Evolutionary conservation across 345 rosid genomes (phyloP), one percentile per base, ranked within the genome.

Genomic region (Lepidium aucheri): DNA sequence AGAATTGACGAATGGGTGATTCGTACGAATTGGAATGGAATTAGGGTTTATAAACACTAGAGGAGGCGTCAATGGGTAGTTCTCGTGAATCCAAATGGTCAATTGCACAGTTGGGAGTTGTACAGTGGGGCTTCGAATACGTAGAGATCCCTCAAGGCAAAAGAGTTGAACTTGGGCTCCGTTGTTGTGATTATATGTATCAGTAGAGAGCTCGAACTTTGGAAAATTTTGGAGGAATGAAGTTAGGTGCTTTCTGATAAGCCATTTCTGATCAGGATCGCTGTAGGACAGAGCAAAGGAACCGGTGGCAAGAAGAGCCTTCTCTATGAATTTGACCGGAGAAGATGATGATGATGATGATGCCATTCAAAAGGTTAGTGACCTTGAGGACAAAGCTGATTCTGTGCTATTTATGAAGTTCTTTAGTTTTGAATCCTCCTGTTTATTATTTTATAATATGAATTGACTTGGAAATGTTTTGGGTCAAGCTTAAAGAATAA

Each of bases 71-170:
- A 36, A 57, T 16, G 97, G 97, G 61, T 90, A 87, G 63, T 77
- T 71, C 47, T 90, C 85, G 15, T 83, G 89, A 39, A 90, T 41
- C 95, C 95, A 87, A 30, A 90, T 78, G 57, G 80, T 82, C 57
- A 90, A 38, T 15, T 81, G 78, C 2, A 89, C 63, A 0, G 72
- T 28, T 6, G 85, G 77, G 26, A 69, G 56, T 10, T 72, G 57
- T 44, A 34, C 1, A 7, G 78, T 8, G 8, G 78, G 39, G 35
- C 11, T 22, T 51, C 77, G 63, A 51, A 80, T 53, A 10, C 39
- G 73, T 77, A 90, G 65, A 11, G 39, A 22, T 17, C 95, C 92
- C 9, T 39, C 59, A 1, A 77, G 85, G 9, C 60, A 42, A 3
- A 90, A 71, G 53, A 90, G 85, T 70, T 78, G 79, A 14, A 69